Evolutionary conservation across 148 eudicot species (phyloP).

Genomic region (Chenopodium quinoa): DNA sequence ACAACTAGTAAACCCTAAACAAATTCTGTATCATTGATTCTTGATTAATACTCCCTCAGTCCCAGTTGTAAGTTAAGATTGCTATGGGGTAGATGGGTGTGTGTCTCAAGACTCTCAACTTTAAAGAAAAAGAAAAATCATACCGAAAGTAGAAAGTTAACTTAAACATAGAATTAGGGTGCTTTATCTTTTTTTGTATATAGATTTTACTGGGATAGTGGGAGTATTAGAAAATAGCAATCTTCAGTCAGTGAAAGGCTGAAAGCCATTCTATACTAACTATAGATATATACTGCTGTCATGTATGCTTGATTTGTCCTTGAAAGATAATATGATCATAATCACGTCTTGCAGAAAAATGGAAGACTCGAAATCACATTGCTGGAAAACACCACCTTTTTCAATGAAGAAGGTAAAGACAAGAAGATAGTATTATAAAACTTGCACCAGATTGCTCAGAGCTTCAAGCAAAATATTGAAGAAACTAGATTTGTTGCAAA

Average conservation of each 20-base stretch:
- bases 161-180: background rate
- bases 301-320: background rate
- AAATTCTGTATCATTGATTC: background rate
- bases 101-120: background rate
- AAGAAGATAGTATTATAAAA: background rate
- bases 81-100: background rate
- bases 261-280: background rate
- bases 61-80: background rate
- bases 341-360: slow-evolving; percentile 33
- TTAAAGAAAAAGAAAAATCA: too few species aligned
- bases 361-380: slow-evolving; percentile 44
- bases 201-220: background rate
- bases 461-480: background rate
- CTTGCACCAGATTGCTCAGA: background rate
- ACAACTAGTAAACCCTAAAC: background rate
- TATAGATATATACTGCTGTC: background rate
- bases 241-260: background rate
- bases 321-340: background rate
- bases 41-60: background rate
- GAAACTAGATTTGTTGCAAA: background rate
- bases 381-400: slow-evolving; percentile 66
- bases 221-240: background rate
- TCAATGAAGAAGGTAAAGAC: slow-evolving; percentile 54
- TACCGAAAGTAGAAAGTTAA: background rate
- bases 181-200: background rate